These are phyloP conservation scores for Bathelium albidoporum DNA, from an alignment of 495 filamentous ascomycete species.

Conservation along the genomic window DNA sequence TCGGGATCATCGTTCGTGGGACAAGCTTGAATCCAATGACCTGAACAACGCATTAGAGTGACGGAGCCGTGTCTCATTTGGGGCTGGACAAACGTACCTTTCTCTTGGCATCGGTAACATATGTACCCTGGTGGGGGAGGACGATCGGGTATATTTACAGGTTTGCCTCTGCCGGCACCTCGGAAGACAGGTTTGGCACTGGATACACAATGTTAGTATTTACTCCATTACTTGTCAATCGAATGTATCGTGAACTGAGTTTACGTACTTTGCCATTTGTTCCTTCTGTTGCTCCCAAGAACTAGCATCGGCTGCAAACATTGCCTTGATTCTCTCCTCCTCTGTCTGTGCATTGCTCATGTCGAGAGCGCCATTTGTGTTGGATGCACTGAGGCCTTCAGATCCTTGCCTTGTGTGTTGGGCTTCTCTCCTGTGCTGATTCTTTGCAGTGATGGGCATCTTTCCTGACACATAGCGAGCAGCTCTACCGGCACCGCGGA, in stretches of 20 bases:
- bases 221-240: constrained; percentile 11
- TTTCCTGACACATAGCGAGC: constrained; percentile 95
- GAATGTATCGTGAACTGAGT: constrained; percentile 10
- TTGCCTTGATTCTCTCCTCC: constrained; percentile 80
- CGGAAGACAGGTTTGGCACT: constrained; percentile 57
- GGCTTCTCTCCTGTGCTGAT: constrained; percentile 60
- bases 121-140: constrained; percentile 87
- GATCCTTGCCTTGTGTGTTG: constrained; percentile 5
- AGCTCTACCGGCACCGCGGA: constrained; percentile 73
- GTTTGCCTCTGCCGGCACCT: constrained; percentile 45
- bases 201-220: constrained; percentile 20
- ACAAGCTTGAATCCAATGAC: constrained; percentile 96
- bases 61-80: background rate
- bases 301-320: constrained; percentile 74
- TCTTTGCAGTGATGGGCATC: constrained; percentile 85
- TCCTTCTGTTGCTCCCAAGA: constrained; percentile 84
- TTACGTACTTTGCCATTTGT: constrained; percentile 73
- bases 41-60: constrained; percentile 26
- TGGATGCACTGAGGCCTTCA: constrained; percentile 13
- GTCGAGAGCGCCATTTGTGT: constrained; percentile 47
- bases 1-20: constrained; percentile 96
- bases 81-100: constrained; percentile 41
- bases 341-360: constrained; percentile 70
- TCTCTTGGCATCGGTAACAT: constrained; percentile 95
- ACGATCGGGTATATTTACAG: constrained; percentile 73